phyloP scores from a whole-genome alignment of 192 early-diverging fungal genomes.

The Diversispora epigaea region DNA sequence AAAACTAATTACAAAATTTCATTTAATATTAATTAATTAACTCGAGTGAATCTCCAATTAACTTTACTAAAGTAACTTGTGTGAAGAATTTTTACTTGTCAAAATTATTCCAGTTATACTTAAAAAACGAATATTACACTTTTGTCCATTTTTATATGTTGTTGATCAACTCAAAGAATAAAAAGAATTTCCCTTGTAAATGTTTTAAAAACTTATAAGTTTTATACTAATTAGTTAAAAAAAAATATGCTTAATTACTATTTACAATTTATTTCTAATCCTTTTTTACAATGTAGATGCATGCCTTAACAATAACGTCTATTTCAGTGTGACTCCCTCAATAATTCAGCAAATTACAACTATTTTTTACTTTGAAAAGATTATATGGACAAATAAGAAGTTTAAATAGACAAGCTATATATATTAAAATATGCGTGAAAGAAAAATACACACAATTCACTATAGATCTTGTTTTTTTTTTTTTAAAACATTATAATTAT shows the following conservation, averaged over 20 bases:
- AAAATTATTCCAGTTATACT: too few relatives aligned
- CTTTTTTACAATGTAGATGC: neutral
- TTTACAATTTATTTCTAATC: neutral
- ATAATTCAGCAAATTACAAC: neutral
- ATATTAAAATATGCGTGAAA: constrained; percentile 2
- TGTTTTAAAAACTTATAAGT: neutral
- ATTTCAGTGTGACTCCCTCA: neutral
- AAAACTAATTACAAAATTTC: too few relatives aligned
- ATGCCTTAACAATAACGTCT: neutral
- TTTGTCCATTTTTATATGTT: neutral
- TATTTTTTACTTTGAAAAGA: constrained; percentile 11
- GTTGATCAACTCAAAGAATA: neutral
- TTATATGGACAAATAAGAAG: neutral
- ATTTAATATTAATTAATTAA: too few relatives aligned
- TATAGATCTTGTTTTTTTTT: constrained; percentile 4
- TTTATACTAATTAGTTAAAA: neutral
- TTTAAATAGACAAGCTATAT: neutral
- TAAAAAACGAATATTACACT: neutral
- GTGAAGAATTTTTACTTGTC: too few relatives aligned
- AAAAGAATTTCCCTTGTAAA: neutral
- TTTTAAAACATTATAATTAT: too few relatives aligned
- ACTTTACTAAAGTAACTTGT: too few relatives aligned
- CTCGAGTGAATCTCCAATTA: too few relatives aligned
- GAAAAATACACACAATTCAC: constrained; percentile 2
- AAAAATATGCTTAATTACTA: constrained; percentile 2